Conservation (phyloP, 2,329 filamentous ascomycete genomes). For the Epichloe glyceriae region DNA sequence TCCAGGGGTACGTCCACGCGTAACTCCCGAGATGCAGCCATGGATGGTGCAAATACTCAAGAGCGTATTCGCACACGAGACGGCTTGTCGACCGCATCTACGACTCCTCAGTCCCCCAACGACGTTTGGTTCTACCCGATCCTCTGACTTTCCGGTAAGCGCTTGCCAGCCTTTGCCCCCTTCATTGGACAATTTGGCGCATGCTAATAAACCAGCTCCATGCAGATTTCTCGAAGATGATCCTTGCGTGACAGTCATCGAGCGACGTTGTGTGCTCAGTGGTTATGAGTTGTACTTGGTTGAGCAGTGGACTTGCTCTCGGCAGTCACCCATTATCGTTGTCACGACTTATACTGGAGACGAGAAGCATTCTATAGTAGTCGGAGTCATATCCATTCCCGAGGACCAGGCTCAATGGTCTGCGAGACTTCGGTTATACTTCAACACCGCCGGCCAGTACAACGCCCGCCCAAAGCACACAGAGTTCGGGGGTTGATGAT, state of each 20-base stretch:
- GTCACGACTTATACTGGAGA: conserved; percentile 92
- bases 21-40: background rate
- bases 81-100: conserved; percentile 4
- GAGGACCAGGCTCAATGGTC: conserved; percentile 73
- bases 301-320: conserved; percentile 95
- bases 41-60: conserved; percentile 1
- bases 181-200: too few species aligned
- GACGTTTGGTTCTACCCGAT: conserved; percentile 43
- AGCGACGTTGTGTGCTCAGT: conserved; percentile 54
- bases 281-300: conserved; percentile 92
- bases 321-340: conserved; percentile 77
- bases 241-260: conserved; percentile 57
- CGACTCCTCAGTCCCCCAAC: conserved; percentile 19
- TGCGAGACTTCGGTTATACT: conserved; percentile 64
- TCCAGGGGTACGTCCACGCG: background rate
- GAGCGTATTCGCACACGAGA: conserved; percentile 5
- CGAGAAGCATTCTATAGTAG: conserved; percentile 60
- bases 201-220: conserved; percentile 3
- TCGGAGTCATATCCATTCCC: conserved; percentile 70
- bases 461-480: conserved; percentile 79
- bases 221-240: conserved; percentile 74
- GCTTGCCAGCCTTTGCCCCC: background rate
- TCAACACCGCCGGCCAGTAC: conserved; percentile 72
- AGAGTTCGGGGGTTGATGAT: conserved; percentile 73
- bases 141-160: conserved; percentile 42